A percentile compares a stretch with the other conserved stretches of the same genome.
phyloP scores from a whole-genome alignment of 495 filamentous ascomycete species.

The Penicillium waksmanii region DNA sequence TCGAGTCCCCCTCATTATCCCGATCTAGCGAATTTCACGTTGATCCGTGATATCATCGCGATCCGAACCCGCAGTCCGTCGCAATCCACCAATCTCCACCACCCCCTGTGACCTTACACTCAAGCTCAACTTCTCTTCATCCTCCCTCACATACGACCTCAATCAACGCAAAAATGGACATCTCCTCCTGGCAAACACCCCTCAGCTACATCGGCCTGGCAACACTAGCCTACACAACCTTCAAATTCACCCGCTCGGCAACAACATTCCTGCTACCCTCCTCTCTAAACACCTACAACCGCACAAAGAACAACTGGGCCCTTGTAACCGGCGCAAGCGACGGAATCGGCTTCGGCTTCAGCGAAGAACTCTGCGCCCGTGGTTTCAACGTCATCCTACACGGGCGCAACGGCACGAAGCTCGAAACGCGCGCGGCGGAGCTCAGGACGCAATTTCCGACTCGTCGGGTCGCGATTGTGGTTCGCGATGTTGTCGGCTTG shows the following conservation, averaged over 20 bases:
- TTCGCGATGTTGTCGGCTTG: conserved; percentile 37
- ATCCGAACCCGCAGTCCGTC: not conserved
- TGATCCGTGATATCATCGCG: conserved; percentile 6
- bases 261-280: conserved; percentile 25
- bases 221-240: conserved; percentile 17
- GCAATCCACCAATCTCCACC: not conserved
- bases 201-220: conserved; percentile 24
- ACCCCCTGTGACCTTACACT: not conserved
- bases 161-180: conserved; percentile 1
- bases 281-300: conserved; percentile 25
- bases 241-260: conserved; percentile 25
- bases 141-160: not conserved
- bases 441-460: conserved; percentile 37
- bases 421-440: conserved; percentile 32
- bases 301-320: conserved; percentile 47
- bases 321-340: conserved; percentile 63
- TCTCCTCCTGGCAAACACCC: conserved; percentile 12
- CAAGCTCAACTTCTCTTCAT: not conserved
- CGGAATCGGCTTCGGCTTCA: conserved; percentile 60
- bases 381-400: conserved; percentile 65
- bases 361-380: conserved; percentile 49
- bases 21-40: not conserved
- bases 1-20: not conserved
- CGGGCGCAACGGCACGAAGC: conserved; percentile 55
- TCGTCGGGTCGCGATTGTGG: conserved; percentile 25